Conservation (phyloP, 345 rosid genomes). For the Orychophragmus violaceus region DNA sequence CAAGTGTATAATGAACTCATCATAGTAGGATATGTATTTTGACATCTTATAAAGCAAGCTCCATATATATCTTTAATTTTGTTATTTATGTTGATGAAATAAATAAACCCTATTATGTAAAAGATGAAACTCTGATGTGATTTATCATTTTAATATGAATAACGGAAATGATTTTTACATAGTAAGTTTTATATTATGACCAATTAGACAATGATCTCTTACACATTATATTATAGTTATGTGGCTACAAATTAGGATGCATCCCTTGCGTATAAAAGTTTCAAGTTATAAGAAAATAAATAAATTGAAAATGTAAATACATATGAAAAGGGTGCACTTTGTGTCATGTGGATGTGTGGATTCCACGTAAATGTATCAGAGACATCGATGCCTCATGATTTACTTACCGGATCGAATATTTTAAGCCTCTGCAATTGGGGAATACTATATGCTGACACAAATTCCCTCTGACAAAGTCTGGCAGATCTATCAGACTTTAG, state of each 20-base stretch:
- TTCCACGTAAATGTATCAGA: constrained; percentile 13
- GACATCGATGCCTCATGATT: constrained; percentile 7
- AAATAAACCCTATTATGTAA: background rate
- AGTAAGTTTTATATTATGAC: background rate
- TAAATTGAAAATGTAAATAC: background rate
- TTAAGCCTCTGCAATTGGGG: constrained; percentile 22
- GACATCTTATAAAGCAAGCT: background rate
- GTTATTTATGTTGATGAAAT: background rate
- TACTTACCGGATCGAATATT: constrained; percentile 24
- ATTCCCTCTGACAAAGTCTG: constrained; percentile 23
- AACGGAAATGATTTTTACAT: background rate
- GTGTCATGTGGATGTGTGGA: constrained; percentile 19
- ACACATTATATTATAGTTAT: background rate
- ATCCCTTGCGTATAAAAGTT: constrained; percentile 1
- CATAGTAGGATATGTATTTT: background rate
- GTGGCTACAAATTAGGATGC: constrained; percentile 3
- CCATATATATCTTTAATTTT: background rate
- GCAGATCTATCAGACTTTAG: constrained; percentile 9
- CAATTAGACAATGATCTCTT: background rate
- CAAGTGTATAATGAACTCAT: background rate
- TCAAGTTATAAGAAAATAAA: background rate
- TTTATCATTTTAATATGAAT: background rate
- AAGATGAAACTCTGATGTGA: background rate
- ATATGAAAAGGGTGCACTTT: constrained; percentile 7
- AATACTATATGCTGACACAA: constrained; percentile 16